A percentile compares a stretch with the other conserved stretches of the same genome.
Evolutionary conservation across 192 early-diverging fungal species (phyloP).

Genomic region (Linnemannia schmuckeri): DNA sequence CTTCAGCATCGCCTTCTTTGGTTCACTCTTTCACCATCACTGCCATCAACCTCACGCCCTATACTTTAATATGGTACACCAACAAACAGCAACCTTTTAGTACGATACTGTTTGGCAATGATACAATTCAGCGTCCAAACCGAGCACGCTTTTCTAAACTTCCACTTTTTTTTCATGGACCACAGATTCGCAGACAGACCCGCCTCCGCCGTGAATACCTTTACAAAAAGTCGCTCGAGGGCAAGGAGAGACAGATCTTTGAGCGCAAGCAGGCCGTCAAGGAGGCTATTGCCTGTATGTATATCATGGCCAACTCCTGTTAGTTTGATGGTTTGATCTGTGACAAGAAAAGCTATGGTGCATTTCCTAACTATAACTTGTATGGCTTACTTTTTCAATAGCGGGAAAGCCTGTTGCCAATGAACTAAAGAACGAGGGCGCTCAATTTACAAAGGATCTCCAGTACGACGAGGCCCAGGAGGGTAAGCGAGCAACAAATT

Average conservation of each 20-base stretch:
- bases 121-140: neutral
- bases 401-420: slow-evolving; percentile 90
- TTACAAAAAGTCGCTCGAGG: slow-evolving; percentile 96
- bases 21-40: neutral
- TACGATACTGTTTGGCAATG: neutral
- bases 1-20: neutral
- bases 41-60: neutral
- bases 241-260: slow-evolving; percentile 91
- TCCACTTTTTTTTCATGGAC: neutral
- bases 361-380: neutral
- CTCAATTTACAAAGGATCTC: slow-evolving; percentile 80
- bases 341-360: neutral
- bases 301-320: neutral
- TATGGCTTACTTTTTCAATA: slow-evolving; percentile 34
- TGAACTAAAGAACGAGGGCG: slow-evolving; percentile 87
- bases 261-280: slow-evolving; percentile 96
- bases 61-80: neutral
- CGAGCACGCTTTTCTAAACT: neutral
- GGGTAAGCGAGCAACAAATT: slow-evolving; percentile 57
- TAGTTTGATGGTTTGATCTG: neutral
- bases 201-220: slow-evolving; percentile 95
- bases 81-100: neutral
- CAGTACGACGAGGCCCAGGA: slow-evolving; percentile 91
- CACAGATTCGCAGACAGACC: slow-evolving; percentile 85
- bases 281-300: slow-evolving; percentile 85